Conservation (phyloP, 2,329 filamentous ascomycete genomes). For the Endocalyx cinctus region DNA sequence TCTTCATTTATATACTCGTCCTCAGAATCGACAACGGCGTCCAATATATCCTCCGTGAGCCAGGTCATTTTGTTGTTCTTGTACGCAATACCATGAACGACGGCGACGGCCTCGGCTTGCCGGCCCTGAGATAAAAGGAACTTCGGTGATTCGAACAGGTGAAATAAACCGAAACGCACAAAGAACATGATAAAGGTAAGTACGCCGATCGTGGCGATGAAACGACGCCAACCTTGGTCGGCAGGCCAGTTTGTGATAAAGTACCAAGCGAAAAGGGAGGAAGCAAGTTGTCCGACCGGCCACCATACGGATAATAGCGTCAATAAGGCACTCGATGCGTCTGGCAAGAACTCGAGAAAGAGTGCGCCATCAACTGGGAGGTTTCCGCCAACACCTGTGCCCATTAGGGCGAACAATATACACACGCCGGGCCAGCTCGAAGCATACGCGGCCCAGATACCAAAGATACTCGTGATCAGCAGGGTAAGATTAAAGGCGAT, state of each 20-base stretch:
- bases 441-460: slow-evolving; percentile 63
- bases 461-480: slow-evolving; percentile 70
- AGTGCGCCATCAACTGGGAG: slow-evolving; percentile 74
- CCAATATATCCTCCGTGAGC: slow-evolving; percentile 67
- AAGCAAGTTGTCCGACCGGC: slow-evolving; percentile 74
- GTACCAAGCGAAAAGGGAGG: slow-evolving; percentile 69
- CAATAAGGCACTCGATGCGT: slow-evolving; percentile 66
- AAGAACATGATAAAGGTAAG: slow-evolving; percentile 74
- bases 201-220: slow-evolving; percentile 66
- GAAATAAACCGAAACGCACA: slow-evolving; percentile 73
- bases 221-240: slow-evolving; percentile 72
- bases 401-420: slow-evolving; percentile 55
- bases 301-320: slow-evolving; percentile 84
- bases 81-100: slow-evolving; percentile 72
- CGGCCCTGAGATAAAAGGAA: slow-evolving; percentile 73
- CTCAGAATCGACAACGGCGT: slow-evolving; percentile 46
- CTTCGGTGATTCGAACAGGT: slow-evolving; percentile 81
- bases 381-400: slow-evolving; percentile 70
- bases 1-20: too few species aligned
- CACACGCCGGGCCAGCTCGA: slow-evolving; percentile 64
- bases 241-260: slow-evolving; percentile 66
- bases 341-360: slow-evolving; percentile 79
- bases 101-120: slow-evolving; percentile 73
- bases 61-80: slow-evolving; percentile 67
- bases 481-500: slow-evolving; percentile 79